Evolutionary conservation across 2,329 filamentous ascomycete species (phyloP), one percentile per base, ranked within the genome.

Genomic region (Cladobotryum protrusum): DNA sequence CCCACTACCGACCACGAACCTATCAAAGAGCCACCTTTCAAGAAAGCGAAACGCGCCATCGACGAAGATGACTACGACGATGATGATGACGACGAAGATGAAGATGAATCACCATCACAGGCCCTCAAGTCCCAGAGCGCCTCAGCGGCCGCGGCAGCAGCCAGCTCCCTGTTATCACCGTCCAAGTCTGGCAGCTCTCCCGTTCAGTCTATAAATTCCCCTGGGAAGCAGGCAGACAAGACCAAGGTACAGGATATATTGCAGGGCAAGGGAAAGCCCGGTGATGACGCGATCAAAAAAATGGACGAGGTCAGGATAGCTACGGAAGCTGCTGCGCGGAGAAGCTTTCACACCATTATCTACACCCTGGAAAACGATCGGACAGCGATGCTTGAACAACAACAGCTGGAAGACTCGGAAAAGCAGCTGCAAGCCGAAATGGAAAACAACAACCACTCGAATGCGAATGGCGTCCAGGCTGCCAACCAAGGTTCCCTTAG

Each of bases 321-420:
- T 29, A 91, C 88, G 43, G 92, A 96, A 63, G 89, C 95, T 63
- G 86, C 87, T 45, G 93, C 89, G 40, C 90, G 90, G 70, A 82
- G 83, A 61, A 93, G 87, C 69, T 97, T 96, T 68, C 86, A 96
- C 64, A 95, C 89, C 9, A 79, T 96, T 57, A 95, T 97, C 68
- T 92, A 96, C 67, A 96, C 93, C 1, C 77, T 97, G 32, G 93
- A 99, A 68, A 93, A 92, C 65, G 93, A 99, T 65, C 82, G 89
- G 49, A 89, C 92, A 60, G 93, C 93, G 44, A 97, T 99, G 93
- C 72, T 97, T 50, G 93, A 99, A 67, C 93, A 99, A 69, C 90
- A 97, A 67, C 89, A 92, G 67, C 78, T 99, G 20, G 93, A 99
- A 63, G 93, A 97, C 67, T 90, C 95, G 1, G 93, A 99, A 67